Percentiles rank a stretch among this genome's conserved stretches.
Conservation (phyloP, 2,329 filamentous ascomycete genomes). For the Colletotrichum sp. region DNA sequence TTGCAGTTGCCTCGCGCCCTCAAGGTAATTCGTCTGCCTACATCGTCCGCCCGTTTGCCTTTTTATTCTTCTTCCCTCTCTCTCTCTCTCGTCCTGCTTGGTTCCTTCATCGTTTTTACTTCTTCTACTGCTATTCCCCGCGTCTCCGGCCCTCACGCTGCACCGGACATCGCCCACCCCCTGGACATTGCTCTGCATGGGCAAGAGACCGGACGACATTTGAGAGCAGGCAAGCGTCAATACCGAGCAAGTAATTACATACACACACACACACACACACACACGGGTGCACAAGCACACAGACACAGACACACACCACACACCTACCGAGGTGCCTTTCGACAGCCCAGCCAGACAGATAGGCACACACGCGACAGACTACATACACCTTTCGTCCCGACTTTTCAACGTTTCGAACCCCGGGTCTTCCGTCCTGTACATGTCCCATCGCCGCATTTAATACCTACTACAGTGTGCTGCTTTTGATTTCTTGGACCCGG, state of each 20-base stretch:
- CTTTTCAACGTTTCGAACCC: slow-evolving; percentile 18
- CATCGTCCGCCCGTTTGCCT: not conserved
- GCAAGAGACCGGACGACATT: not conserved
- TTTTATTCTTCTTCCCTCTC: not conserved
- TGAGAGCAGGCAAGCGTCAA: not conserved
- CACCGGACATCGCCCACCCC: not conserved
- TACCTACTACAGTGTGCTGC: not conserved
- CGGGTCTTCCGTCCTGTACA: not conserved
- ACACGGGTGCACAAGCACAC: not conserved
- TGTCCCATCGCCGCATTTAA: not conserved
- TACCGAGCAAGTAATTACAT: not conserved
- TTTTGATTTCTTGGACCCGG: not conserved
- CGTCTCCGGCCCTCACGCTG: not conserved
- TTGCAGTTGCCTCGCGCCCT: not conserved
- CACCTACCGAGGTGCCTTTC: slow-evolving; percentile 4
- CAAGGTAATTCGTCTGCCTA: not conserved
- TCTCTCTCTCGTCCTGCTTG: not conserved
- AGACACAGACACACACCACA: not conserved
- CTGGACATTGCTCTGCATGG: not conserved
- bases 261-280: not conserved
- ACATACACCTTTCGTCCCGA: slow-evolving; percentile 13
- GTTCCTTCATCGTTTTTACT: not conserved
- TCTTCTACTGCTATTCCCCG: not conserved
- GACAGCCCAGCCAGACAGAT: not conserved
- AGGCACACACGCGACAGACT: slow-evolving; percentile 9